Percentiles rank a stretch among this genome's conserved stretches.
Conservation (phyloP, 164 flowering plant species). For the Piper betle region DNA sequence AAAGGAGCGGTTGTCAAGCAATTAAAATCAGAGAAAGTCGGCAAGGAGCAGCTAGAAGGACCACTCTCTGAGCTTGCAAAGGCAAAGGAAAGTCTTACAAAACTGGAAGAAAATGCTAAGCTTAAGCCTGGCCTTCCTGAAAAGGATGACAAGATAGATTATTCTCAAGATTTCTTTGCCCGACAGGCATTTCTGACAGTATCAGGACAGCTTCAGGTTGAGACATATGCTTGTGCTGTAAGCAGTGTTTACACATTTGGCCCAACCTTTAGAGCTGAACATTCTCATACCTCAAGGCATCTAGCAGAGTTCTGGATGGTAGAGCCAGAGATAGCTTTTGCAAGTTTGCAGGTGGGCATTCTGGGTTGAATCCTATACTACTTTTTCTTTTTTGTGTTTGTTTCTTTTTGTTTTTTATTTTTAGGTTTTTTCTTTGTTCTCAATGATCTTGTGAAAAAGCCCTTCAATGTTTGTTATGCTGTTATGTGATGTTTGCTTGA, state of each 20-base stretch:
- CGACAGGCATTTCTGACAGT: slow-evolving; percentile 92
- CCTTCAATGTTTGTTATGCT: neutral
- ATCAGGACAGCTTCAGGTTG: slow-evolving; percentile 90
- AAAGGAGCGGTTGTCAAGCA: slow-evolving; percentile 53
- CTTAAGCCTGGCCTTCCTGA: slow-evolving; percentile 68
- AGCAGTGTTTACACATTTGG: slow-evolving; percentile 93
- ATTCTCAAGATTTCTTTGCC: slow-evolving; percentile 69
- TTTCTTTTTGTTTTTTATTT: neutral
- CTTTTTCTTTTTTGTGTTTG: neutral
- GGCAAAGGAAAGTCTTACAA: slow-evolving; percentile 60
- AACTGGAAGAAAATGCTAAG: slow-evolving; percentile 60
- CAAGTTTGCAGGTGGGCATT: slow-evolving; percentile 59
- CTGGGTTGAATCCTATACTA: neutral
- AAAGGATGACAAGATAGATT: slow-evolving; percentile 86
- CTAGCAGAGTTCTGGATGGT: slow-evolving; percentile 99
- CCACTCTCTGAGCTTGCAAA: slow-evolving; percentile 51
- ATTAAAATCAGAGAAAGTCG: slow-evolving; percentile 61
- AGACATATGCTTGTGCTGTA: slow-evolving; percentile 76
- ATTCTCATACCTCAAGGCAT: slow-evolving; percentile 97
- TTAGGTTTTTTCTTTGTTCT: neutral
- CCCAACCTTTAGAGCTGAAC: slow-evolving; percentile 90
- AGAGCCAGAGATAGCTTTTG: slow-evolving; percentile 95
- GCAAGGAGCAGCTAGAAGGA: slow-evolving; percentile 43
- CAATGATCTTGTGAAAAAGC: neutral
- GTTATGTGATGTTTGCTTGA: neutral